phyloP scores from a whole-genome alignment of 1,284 basidiomycete genomes.

The Microbotryum scabiosae region DNA sequence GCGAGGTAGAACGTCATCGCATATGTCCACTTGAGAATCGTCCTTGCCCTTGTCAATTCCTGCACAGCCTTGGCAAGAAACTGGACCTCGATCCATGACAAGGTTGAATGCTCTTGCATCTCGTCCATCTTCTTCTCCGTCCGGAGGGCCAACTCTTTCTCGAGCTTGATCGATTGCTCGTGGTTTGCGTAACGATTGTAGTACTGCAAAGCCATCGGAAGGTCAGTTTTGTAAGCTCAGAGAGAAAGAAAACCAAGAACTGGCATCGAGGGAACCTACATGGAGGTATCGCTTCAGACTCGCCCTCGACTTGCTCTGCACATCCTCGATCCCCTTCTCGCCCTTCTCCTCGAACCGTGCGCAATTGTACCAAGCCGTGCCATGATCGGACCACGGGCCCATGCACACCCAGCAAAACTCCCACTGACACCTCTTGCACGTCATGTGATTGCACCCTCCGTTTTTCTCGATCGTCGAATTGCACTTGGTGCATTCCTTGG shows the following conservation, averaged over 20 bases:
- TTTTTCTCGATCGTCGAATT: conserved; percentile 99
- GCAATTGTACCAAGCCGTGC: conserved; percentile 95
- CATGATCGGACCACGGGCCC: conserved; percentile 96
- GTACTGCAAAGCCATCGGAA: conserved; percentile 51
- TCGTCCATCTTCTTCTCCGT: conserved; percentile 99
- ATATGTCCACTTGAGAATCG: conserved; percentile 98
- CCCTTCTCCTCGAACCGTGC: conserved; percentile 94
- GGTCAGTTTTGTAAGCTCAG: too few species aligned
- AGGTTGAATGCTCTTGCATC: conserved; percentile 82
- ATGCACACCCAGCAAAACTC: conserved; percentile 57
- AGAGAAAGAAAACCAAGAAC: too few species aligned
- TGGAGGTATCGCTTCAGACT: conserved; percentile 94
- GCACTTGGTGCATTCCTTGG: conserved; percentile 93
- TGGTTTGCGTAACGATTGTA: conserved; percentile 98
- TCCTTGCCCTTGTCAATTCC: conserved; percentile 60
- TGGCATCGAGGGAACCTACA: too few species aligned
- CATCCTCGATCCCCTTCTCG: conserved; percentile 59
- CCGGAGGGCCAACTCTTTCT: conserved; percentile 80
- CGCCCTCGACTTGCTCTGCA: conserved; percentile 76
- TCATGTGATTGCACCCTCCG: conserved; percentile 98
- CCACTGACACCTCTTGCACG: conserved; percentile 97
- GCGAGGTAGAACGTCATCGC: conserved; percentile 95
- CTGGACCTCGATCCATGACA: conserved; percentile 98
- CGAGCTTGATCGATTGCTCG: conserved; percentile 93
- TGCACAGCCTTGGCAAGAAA: conserved; percentile 98